A percentile compares a stretch with the other conserved stretches of the same genome.
phyloP scores from a whole-genome alignment of 768 basidiomycete genomes.

The Ramaria rubella region DNA sequence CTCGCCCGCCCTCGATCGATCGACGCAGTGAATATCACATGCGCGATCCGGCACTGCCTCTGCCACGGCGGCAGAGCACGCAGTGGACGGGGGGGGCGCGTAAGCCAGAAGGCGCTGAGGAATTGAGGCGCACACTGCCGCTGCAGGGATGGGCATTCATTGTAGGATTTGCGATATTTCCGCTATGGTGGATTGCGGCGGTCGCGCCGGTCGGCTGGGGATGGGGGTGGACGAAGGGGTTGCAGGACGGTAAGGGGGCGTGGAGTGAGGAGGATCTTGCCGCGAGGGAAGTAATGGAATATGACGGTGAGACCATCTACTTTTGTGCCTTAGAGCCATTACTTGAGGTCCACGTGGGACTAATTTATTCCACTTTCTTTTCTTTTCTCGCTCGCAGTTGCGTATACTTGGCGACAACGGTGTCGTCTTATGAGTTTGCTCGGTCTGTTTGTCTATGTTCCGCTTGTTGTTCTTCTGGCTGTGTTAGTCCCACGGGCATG shows the following conservation, averaged over 20 bases:
- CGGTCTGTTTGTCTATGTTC: conserved; percentile 69
- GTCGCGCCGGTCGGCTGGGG: conserved; percentile 55
- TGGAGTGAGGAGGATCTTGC: conserved; percentile 54
- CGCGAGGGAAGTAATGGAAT: not conserved
- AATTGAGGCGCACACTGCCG: conserved; percentile 29
- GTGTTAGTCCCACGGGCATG: conserved; percentile 41
- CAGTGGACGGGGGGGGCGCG: conserved; percentile 49
- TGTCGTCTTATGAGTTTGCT: conserved; percentile 67
- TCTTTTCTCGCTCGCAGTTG: conserved; percentile 44
- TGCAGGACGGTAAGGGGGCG: conserved; percentile 64
- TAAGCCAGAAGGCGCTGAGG: conserved; percentile 53
- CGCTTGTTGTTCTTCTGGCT: conserved; percentile 68
- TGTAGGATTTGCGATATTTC: conserved; percentile 52
- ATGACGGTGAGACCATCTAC: conserved; percentile 1
- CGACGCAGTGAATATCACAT: conserved; percentile 63
- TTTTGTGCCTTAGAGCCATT: not conserved
- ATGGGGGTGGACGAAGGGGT: conserved; percentile 54
- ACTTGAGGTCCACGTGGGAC: conserved; percentile 5
- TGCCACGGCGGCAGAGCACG: conserved; percentile 50
- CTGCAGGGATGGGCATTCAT: conserved; percentile 76
- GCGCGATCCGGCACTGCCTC: conserved; percentile 64
- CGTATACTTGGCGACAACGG: conserved; percentile 64
- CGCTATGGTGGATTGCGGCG: conserved; percentile 63
- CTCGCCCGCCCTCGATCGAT: conserved; percentile 67
- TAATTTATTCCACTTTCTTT: not conserved